Conservation (phyloP, 139 green algal genomes). For the Desmodesmus armatus region DNA sequence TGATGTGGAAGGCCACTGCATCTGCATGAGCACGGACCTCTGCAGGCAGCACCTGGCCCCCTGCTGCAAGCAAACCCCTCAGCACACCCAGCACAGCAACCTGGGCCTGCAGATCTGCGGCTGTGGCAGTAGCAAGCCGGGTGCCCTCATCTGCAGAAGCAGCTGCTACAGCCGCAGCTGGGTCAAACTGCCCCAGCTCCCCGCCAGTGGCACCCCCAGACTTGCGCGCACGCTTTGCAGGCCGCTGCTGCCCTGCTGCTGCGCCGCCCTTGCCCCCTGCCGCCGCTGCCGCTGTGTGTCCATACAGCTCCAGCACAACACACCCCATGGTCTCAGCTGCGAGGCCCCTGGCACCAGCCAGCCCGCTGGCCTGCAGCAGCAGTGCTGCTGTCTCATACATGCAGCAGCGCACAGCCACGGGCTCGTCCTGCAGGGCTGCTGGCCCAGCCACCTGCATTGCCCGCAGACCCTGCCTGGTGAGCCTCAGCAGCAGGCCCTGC, state of each 20-base stretch:
- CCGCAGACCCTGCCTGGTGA: conserved; percentile 55
- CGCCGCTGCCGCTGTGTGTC: conserved; percentile 21
- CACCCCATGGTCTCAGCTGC: conserved; percentile 37
- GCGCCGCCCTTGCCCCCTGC: background rate
- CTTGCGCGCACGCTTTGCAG: conserved; percentile 30
- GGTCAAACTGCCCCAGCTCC: conserved; percentile 20
- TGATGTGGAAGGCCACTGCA: conserved; percentile 61
- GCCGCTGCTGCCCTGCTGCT: conserved; percentile 5
- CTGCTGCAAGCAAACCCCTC: conserved; percentile 34
- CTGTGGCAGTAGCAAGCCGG: background rate
- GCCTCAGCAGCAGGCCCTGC: conserved; percentile 40
- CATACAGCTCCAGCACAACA: conserved; percentile 63
- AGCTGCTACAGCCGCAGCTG: conserved; percentile 21
- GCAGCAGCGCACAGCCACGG: conserved; percentile 8
- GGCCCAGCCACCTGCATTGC: conserved; percentile 13
- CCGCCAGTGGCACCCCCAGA: background rate
- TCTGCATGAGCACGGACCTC: conserved; percentile 56
- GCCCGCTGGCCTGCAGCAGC: conserved; percentile 47
- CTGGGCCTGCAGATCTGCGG: conserved; percentile 36
- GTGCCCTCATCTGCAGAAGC: conserved; percentile 8
- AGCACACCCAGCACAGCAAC: conserved; percentile 42
- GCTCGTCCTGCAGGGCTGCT: background rate
- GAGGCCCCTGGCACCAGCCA: conserved; percentile 47
- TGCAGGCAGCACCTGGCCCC: conserved; percentile 42
- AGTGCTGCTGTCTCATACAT: conserved; percentile 52